These are phyloP conservation scores for Schoenoplectus tabernaemontani DNA, from an alignment of 202 grass and related monocot genomes.

Conservation along the genomic window DNA sequence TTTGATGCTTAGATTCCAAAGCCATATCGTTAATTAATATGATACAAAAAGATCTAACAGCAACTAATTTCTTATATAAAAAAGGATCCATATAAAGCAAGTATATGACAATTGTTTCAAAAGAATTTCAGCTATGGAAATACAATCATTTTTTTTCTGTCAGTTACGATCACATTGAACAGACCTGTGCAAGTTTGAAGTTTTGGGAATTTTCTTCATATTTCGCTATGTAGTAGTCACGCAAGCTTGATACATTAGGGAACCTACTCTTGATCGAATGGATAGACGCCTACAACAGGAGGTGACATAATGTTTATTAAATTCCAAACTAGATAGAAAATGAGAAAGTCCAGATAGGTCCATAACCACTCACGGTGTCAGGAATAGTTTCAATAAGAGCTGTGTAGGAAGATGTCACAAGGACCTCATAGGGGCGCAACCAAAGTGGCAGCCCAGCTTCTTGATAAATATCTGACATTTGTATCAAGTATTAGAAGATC, in stretches of 20 bases:
- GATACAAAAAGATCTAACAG: not conserved
- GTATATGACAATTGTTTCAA: not conserved
- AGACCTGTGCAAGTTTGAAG: constrained; percentile 92
- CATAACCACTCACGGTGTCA: constrained; percentile 51
- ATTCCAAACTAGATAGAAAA: constrained; percentile 16
- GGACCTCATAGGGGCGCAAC: constrained; percentile 96
- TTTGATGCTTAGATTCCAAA: not conserved
- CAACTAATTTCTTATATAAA: not conserved
- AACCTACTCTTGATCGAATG: constrained; percentile 99
- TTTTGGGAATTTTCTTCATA: constrained; percentile 97
- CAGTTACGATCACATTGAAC: not conserved
- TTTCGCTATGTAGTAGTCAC: constrained; percentile 84
- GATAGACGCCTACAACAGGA: constrained; percentile 71
- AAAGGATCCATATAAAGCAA: not conserved
- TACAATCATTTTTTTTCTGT: not conserved
- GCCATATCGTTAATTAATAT: not conserved
- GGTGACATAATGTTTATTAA: constrained; percentile 14
- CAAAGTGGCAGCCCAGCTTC: constrained; percentile 99
- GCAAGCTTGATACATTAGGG: constrained; percentile 72
- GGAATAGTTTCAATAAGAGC: constrained; percentile 99
- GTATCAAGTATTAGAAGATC: constrained; percentile 13
- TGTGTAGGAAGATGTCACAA: constrained; percentile 97
- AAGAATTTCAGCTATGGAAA: not conserved
- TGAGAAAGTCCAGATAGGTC: constrained; percentile 23
- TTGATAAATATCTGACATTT: constrained; percentile 92